These are phyloP conservation scores for Aschersonia sp. DNA, from an alignment of 2,329 filamentous ascomycete genomes.

Conservation along the genomic window DNA sequence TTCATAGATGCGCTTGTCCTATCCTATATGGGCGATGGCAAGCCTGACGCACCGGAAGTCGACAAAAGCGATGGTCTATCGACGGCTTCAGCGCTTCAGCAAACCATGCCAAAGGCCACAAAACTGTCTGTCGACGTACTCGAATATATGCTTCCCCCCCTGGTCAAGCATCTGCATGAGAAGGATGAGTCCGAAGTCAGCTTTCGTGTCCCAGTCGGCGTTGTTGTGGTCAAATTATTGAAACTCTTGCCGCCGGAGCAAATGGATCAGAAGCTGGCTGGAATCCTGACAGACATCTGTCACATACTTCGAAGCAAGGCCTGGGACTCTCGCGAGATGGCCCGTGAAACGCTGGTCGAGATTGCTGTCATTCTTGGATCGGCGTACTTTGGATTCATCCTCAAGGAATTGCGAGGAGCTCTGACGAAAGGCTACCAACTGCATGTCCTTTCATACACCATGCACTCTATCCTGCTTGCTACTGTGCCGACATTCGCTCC, in stretches of 20 bases:
- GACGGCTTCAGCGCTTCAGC: conserved; percentile 33
- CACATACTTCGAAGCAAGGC: conserved; percentile 83
- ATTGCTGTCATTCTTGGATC: conserved; percentile 72
- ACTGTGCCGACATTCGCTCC: conserved; percentile 58
- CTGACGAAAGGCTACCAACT: conserved; percentile 80
- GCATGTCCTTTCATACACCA: conserved; percentile 86
- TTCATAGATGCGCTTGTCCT: conserved; percentile 60
- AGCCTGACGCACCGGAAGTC: conserved; percentile 27
- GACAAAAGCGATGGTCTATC: conserved; percentile 15
- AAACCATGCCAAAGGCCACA: conserved; percentile 48
- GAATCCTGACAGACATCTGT: conserved; percentile 80
- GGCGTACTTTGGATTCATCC: conserved; percentile 76
- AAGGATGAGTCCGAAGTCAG: conserved; percentile 94
- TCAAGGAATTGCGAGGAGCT: conserved; percentile 76
- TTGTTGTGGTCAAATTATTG: conserved; percentile 78
- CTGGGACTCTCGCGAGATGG: conserved; percentile 80
- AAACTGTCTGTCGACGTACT: conserved; percentile 61
- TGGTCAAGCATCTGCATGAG: conserved; percentile 77
- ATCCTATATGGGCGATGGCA: conserved; percentile 29
- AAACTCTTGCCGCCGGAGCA: conserved; percentile 62
- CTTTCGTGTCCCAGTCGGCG: conserved; percentile 75
- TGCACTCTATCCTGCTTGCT: conserved; percentile 77
- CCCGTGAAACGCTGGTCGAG: conserved; percentile 72
- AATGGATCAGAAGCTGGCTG: conserved; percentile 60
- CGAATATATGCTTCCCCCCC: conserved; percentile 59